Conservation (phyloP, 2,329 filamentous ascomycete genomes). For the Stagonosporopsis tanaceti region DNA sequence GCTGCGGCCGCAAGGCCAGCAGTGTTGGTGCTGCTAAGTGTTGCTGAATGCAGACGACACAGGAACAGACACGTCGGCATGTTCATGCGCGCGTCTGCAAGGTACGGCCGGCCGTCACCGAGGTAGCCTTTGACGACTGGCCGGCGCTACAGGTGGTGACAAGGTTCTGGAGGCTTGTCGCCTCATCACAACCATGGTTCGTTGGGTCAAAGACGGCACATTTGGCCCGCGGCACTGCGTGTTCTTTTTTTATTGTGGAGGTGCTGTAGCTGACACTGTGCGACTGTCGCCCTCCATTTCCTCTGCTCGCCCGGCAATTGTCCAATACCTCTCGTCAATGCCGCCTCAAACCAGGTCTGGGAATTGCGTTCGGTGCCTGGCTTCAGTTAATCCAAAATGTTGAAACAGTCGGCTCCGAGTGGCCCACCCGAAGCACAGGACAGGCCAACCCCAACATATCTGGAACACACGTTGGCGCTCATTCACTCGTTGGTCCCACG, state of each 20-base stretch:
- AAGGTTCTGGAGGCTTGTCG: slow-evolving; percentile 14
- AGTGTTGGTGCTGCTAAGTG: neutral
- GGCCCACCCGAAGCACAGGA: slow-evolving; percentile 25
- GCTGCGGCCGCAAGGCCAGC: slow-evolving; percentile 1
- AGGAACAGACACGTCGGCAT: slow-evolving; percentile 6
- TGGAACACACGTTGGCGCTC: slow-evolving; percentile 40
- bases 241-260: neutral
- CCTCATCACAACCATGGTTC: slow-evolving; percentile 11
- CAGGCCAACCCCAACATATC: slow-evolving; percentile 30
- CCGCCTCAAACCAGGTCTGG: slow-evolving; percentile 19
- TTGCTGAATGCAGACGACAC: neutral
- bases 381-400: slow-evolving; percentile 18
- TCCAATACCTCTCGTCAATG: slow-evolving; percentile 25
- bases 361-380: slow-evolving; percentile 20
- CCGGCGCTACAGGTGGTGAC: slow-evolving; percentile 10
- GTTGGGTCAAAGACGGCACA: slow-evolving; percentile 13
- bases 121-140: slow-evolving; percentile 10
- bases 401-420: slow-evolving; percentile 36
- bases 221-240: neutral
- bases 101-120: slow-evolving; percentile 21
- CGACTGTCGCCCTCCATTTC: neutral
- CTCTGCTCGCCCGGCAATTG: slow-evolving; percentile 14
- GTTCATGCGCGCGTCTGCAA: slow-evolving; percentile 17
- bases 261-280: slow-evolving; percentile 11
- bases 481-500: slow-evolving; percentile 19